Evolutionary conservation across 2,329 filamentous ascomycete genomes (phyloP).

Genomic region (Calonectria crousiana): DNA sequence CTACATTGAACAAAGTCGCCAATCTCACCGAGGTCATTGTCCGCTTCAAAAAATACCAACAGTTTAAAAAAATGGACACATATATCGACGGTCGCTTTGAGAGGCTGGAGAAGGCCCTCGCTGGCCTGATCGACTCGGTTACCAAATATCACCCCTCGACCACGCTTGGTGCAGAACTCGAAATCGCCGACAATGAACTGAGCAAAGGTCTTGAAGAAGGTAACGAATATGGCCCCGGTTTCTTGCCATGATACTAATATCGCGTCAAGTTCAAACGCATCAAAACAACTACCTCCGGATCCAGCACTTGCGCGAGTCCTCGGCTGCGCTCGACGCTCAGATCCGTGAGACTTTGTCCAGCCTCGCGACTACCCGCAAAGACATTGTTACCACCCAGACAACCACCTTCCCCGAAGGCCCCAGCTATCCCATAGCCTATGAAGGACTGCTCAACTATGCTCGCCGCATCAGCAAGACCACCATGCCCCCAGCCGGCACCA

Average conservation of each 20-base stretch:
- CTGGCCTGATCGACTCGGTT: constrained; percentile 81
- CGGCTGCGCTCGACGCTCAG: constrained; percentile 75
- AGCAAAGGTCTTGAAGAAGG: constrained; percentile 74
- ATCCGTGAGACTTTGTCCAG: constrained; percentile 77
- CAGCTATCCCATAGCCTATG: constrained; percentile 72
- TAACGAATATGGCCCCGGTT: constrained; percentile 47
- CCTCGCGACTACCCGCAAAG: constrained; percentile 80
- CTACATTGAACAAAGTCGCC: constrained; percentile 1
- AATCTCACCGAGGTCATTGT: background rate
- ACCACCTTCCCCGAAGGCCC: constrained; percentile 65
- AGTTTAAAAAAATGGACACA: constrained; percentile 65
- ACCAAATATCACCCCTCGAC: constrained; percentile 84
- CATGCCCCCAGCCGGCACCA: constrained; percentile 72
- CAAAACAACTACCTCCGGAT: constrained; percentile 81
- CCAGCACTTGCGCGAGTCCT: constrained; percentile 74
- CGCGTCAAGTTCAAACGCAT: constrained; percentile 72
- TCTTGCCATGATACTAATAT: constrained; percentile 15
- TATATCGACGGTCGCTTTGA: constrained; percentile 73
- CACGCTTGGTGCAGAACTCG: constrained; percentile 75
- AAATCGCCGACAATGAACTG: constrained; percentile 77
- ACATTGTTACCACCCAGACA: constrained; percentile 74
- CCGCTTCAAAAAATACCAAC: background rate
- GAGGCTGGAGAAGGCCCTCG: constrained; percentile 75
- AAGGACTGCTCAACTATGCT: constrained; percentile 82
- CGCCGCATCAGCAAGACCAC: constrained; percentile 85